Percentiles rank a stretch among this genome's conserved stretches.
Evolutionary conservation across 495 filamentous ascomycete genomes (phyloP).

Genomic region (Talaromyces thailandensis): DNA sequence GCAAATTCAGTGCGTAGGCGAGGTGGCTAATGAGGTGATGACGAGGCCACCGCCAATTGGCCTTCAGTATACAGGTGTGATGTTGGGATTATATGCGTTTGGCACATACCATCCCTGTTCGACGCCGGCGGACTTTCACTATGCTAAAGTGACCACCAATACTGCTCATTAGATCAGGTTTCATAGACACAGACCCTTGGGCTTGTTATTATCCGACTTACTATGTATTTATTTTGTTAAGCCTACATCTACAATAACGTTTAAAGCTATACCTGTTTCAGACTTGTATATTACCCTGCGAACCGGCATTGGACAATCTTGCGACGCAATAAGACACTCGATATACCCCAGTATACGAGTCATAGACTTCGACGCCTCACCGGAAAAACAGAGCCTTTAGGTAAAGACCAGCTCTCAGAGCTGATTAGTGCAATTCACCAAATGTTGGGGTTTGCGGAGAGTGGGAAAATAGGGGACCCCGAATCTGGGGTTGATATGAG

Average conservation of each 20-base stretch:
- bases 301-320: not conserved
- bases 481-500: not conserved
- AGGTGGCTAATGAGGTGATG: not conserved
- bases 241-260: not conserved
- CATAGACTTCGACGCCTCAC: not conserved
- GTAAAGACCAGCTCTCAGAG: not conserved
- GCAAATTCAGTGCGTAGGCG: not conserved
- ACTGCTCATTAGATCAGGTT: not conserved
- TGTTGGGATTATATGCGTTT: constrained; percentile 38
- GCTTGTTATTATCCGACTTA: too few species aligned
- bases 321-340: not conserved
- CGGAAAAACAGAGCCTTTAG: not conserved
- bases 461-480: not conserved
- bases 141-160: constrained; percentile 10
- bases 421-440: not conserved
- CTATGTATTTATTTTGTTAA: not conserved
- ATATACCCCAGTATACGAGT: not conserved
- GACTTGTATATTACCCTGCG: not conserved
- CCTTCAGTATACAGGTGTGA: constrained; percentile 17
- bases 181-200: not conserved
- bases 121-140: constrained; percentile 31
- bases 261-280: not conserved
- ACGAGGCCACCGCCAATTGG: not conserved
- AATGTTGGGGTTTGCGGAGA: not conserved
- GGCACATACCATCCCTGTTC: constrained; percentile 29